A percentile compares a stretch with the other conserved stretches of the same genome.
phyloP scores from a whole-genome alignment of 2,329 filamentous ascomycete species.

The Epichloe scottii region DNA sequence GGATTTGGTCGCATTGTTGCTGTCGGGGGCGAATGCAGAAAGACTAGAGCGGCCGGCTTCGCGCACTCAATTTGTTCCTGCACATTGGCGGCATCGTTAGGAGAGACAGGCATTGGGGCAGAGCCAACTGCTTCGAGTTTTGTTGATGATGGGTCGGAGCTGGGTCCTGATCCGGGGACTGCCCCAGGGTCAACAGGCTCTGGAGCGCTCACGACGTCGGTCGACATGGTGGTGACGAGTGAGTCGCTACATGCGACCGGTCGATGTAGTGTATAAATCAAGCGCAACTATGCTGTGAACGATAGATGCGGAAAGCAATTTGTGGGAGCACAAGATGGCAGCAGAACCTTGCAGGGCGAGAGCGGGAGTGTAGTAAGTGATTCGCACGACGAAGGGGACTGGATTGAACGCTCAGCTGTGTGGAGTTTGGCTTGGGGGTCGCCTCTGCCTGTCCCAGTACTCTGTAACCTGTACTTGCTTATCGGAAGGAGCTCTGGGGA shows the following conservation, averaged over 20 bases:
- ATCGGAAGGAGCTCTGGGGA: not conserved
- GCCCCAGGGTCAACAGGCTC: conserved; percentile 18
- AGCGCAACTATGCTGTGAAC: not conserved
- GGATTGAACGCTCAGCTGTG: not conserved
- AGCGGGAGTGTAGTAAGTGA: conserved; percentile 1
- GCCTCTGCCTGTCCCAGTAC: not conserved
- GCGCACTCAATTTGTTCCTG: conserved; percentile 21
- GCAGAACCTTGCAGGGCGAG: conserved; percentile 4
- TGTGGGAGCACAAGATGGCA: conserved; percentile 4
- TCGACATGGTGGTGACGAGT: conserved; percentile 37
- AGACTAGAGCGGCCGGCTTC: conserved; percentile 26
- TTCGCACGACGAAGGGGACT: conserved; percentile 5
- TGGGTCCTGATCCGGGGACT: conserved; percentile 11
- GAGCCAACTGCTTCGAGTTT: conserved; percentile 5
- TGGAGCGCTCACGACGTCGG: conserved; percentile 38
- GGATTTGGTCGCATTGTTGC: conserved; percentile 46
- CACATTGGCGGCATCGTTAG: conserved; percentile 15
- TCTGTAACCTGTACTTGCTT: not conserved
- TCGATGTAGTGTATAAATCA: conserved; percentile 17
- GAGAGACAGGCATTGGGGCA: conserved; percentile 10
- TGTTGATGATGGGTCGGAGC: conserved; percentile 11
- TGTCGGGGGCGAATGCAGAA: conserved; percentile 51
- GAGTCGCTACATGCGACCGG: conserved; percentile 24
- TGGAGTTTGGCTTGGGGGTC: not conserved
- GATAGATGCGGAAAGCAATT: not conserved